phyloP scores from a whole-genome alignment of 2,329 filamentous ascomycete genomes.

The Paramyrothecium sp. region DNA sequence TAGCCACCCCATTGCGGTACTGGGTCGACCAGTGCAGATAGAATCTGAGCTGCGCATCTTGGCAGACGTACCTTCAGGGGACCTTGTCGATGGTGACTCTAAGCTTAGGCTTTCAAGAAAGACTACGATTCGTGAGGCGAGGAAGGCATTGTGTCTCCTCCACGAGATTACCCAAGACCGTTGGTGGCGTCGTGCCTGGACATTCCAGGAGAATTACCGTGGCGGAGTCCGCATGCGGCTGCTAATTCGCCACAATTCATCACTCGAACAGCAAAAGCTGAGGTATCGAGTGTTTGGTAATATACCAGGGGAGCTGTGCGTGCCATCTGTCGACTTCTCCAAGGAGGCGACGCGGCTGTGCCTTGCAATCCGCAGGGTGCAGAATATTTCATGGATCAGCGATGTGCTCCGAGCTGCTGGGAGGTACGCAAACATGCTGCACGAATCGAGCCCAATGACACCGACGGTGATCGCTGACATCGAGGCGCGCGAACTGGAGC shows the following conservation, averaged over 20 bases:
- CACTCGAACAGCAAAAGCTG: slow-evolving; percentile 16
- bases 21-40: slow-evolving; percentile 14
- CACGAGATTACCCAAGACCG: slow-evolving; percentile 19
- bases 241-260: slow-evolving; percentile 19
- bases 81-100: slow-evolving; percentile 11
- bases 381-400: not conserved
- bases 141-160: slow-evolving; percentile 16
- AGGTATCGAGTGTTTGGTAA: slow-evolving; percentile 1
- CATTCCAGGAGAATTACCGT: slow-evolving; percentile 31
- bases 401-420: slow-evolving; percentile 20
- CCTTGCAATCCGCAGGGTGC: slow-evolving; percentile 4
- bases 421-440: slow-evolving; percentile 19
- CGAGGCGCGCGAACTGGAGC: slow-evolving; percentile 10
- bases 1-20: slow-evolving; percentile 24
- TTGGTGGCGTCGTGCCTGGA: slow-evolving; percentile 31
- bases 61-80: slow-evolving; percentile 12
- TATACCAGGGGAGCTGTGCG: slow-evolving; percentile 19
- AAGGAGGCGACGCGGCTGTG: slow-evolving; percentile 17
- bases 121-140: slow-evolving; percentile 3
- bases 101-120: slow-evolving; percentile 6
- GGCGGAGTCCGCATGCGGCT: slow-evolving; percentile 23
- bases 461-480: slow-evolving; percentile 22
- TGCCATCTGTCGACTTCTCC: slow-evolving; percentile 17
- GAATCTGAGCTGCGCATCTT: slow-evolving; percentile 13
- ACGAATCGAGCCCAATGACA: slow-evolving; percentile 20